Percentiles rank a stretch among this genome's conserved stretches.
These are phyloP conservation scores for Ricinus communis DNA, from an alignment of 345 rosid species.

Conservation along the genomic window DNA sequence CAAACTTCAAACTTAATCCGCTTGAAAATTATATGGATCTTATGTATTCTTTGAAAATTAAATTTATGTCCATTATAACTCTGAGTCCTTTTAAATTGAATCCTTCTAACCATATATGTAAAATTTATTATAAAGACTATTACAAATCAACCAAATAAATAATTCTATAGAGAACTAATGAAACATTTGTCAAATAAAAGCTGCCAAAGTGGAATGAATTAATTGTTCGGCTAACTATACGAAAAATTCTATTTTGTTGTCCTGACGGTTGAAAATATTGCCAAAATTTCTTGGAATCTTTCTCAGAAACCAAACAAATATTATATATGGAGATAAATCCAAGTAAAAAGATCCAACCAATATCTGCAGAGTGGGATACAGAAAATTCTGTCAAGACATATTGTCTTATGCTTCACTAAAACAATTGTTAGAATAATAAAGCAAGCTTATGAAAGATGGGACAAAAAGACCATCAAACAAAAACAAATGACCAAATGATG, in stretches of 20 bases:
- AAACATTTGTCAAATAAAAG: neutral
- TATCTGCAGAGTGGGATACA: neutral
- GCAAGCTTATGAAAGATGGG: neutral
- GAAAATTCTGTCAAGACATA: neutral
- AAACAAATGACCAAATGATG: neutral
- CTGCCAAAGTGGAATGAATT: too few species aligned
- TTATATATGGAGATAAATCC: neutral
- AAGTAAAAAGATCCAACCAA: neutral
- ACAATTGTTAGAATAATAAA: neutral
- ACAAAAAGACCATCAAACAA: neutral
- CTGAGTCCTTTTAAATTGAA: too few species aligned
- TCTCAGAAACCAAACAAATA: neutral
- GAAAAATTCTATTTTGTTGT: neutral
- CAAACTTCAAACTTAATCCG: too few species aligned
- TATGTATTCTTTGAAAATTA: too few species aligned
- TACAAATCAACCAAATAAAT: too few species aligned
- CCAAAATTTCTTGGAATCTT: neutral
- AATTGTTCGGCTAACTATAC: too few species aligned
- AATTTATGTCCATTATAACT: too few species aligned
- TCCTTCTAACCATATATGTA: too few species aligned
- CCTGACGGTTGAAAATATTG: neutral
- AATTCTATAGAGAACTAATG: too few species aligned
- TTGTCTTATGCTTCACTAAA: neutral
- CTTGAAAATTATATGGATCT: too few species aligned
- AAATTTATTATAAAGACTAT: too few species aligned